These are phyloP conservation scores for Botrytis hyacinthi DNA, from an alignment of 2,329 filamentous ascomycete species.

Conservation along the genomic window DNA sequence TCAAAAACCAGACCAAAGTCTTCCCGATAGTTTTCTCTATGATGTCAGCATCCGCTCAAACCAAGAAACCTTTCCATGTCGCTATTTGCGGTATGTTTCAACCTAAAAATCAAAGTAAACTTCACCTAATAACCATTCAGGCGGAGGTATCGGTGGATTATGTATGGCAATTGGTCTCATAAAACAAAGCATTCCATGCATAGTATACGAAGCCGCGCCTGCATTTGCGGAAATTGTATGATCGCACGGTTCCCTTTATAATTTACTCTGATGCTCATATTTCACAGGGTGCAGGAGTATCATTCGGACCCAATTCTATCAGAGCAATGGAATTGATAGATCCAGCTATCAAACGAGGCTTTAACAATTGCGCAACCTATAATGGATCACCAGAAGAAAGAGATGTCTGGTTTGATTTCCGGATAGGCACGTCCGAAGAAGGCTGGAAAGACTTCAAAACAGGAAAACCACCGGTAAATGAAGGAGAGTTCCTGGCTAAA, in stretches of 20 bases:
- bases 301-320: slow-evolving; percentile 37
- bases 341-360: slow-evolving; percentile 32
- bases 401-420: slow-evolving; percentile 36
- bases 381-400: slow-evolving; percentile 33
- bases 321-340: slow-evolving; percentile 36
- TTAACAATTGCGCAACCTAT: slow-evolving; percentile 29
- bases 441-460: slow-evolving; percentile 28
- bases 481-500: slow-evolving; percentile 25
- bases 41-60: slow-evolving; percentile 25
- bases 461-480: slow-evolving; percentile 22
- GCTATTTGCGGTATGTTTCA: slow-evolving; percentile 33
- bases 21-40: neutral
- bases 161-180: slow-evolving; percentile 36
- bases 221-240: slow-evolving; percentile 37
- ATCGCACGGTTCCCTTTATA: neutral
- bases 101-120: neutral
- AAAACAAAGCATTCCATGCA: slow-evolving; percentile 34
- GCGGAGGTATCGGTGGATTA: slow-evolving; percentile 37
- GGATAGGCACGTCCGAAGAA: slow-evolving; percentile 30
- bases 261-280: neutral
- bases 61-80: slow-evolving; percentile 35
- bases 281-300: slow-evolving; percentile 33
- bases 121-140: slow-evolving; percentile 20
- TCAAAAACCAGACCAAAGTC: neutral
- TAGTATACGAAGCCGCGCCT: slow-evolving; percentile 36